A percentile compares a stretch with the other conserved stretches of the same genome.
Conservation (phyloP, 2,329 filamentous ascomycete genomes). For the Boeremia lycopersici region DNA sequence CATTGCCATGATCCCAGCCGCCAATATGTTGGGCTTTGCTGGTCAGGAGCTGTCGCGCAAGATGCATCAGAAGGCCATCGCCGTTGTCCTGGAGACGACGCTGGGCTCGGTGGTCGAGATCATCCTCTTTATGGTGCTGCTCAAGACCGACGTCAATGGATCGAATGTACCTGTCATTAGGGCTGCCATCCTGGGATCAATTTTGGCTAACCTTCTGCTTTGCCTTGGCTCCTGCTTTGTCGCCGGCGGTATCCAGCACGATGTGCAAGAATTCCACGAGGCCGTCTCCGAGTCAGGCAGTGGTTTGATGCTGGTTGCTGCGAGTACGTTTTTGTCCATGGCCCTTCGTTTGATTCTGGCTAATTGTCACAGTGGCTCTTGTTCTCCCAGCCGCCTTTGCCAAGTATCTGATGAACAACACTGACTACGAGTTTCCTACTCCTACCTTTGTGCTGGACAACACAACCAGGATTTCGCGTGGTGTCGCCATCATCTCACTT, state of each 20-base stretch:
- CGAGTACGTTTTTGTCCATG: slow-evolving; percentile 52
- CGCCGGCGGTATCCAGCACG: slow-evolving; percentile 70
- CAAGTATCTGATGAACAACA: slow-evolving; percentile 44
- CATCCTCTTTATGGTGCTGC: slow-evolving; percentile 78
- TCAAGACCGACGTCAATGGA: slow-evolving; percentile 55
- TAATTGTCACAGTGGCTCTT: slow-evolving; percentile 50
- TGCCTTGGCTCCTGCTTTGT: slow-evolving; percentile 84
- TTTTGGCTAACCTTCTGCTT: slow-evolving; percentile 79
- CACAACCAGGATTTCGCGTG: slow-evolving; percentile 70
- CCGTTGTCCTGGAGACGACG: slow-evolving; percentile 64
- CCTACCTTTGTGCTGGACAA: slow-evolving; percentile 63
- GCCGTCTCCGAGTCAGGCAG: slow-evolving; percentile 80
- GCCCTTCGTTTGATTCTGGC: not conserved
- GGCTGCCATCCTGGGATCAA: slow-evolving; percentile 82
- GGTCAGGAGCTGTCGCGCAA: slow-evolving; percentile 75
- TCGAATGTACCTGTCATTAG: slow-evolving; percentile 72
- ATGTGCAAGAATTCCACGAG: slow-evolving; percentile 74
- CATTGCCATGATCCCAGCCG: slow-evolving; percentile 77
- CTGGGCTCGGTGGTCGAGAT: slow-evolving; percentile 81
- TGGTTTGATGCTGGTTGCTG: slow-evolving; percentile 77
- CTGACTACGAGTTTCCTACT: slow-evolving; percentile 46
- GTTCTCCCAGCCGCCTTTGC: slow-evolving; percentile 61
- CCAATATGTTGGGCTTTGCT: slow-evolving; percentile 76
- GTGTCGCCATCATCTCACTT: slow-evolving; percentile 72
- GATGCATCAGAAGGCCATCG: slow-evolving; percentile 71